A percentile compares a stretch with the other conserved stretches of the same genome.
Evolutionary conservation across 495 filamentous ascomycete genomes (phyloP).

Genomic region (Aspergillus ostianus): DNA sequence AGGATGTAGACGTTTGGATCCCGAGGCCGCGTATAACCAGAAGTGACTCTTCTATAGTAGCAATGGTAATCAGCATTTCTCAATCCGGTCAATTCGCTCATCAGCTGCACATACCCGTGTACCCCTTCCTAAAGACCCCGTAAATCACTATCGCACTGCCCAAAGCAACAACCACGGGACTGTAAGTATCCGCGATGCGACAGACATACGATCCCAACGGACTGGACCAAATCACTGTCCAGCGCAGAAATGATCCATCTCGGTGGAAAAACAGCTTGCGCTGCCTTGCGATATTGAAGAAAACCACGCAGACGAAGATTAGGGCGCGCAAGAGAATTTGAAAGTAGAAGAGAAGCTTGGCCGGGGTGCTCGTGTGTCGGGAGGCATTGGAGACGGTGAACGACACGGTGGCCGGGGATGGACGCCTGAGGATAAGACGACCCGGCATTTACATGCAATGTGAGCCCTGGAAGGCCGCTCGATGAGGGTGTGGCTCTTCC

Average conservation of each 20-base stretch:
- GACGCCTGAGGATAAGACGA: slow-evolving; percentile 64
- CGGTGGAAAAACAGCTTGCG: slow-evolving; percentile 27
- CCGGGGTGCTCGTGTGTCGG: slow-evolving; percentile 52
- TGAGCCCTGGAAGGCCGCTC: background rate
- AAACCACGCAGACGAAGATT: slow-evolving; percentile 38
- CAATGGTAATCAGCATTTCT: slow-evolving; percentile 20
- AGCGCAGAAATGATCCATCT: slow-evolving; percentile 24
- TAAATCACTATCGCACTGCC: slow-evolving; percentile 38
- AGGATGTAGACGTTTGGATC: slow-evolving; percentile 79
- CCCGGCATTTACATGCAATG: slow-evolving; percentile 31
- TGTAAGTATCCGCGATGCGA: slow-evolving; percentile 38
- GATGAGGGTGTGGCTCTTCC: background rate
- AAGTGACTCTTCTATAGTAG: slow-evolving; percentile 68
- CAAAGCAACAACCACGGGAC: slow-evolving; percentile 27
- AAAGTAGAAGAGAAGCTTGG: slow-evolving; percentile 51
- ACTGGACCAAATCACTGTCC: slow-evolving; percentile 37
- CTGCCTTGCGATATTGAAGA: slow-evolving; percentile 41
- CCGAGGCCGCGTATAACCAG: slow-evolving; percentile 86
- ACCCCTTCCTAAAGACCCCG: slow-evolving; percentile 47
- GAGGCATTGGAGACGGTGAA: slow-evolving; percentile 79
- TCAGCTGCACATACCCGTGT: slow-evolving; percentile 41
- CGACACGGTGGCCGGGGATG: slow-evolving; percentile 81
- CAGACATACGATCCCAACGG: slow-evolving; percentile 27
- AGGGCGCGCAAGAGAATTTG: slow-evolving; percentile 50
- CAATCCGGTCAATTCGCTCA: background rate